These are phyloP conservation scores for Penicillium thymicola DNA, from an alignment of 2,329 filamentous ascomycete species.

Conservation along the genomic window DNA sequence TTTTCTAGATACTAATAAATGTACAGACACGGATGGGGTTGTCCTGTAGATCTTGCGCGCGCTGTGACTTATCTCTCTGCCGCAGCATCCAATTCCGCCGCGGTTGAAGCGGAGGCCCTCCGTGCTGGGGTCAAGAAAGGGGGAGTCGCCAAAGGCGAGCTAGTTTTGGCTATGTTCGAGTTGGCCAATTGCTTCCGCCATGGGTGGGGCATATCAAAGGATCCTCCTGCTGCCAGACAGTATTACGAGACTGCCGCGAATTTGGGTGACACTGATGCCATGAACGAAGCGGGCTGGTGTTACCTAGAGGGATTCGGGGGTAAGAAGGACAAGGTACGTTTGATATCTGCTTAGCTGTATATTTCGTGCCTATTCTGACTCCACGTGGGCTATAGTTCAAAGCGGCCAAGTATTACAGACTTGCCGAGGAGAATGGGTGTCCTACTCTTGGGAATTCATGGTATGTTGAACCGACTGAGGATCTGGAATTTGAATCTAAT, in stretches of 20 bases:
- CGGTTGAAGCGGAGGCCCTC: slow-evolving; percentile 80
- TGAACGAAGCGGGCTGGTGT: slow-evolving; percentile 97
- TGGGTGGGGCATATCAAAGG: slow-evolving; percentile 86
- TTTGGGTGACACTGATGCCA: slow-evolving; percentile 90
- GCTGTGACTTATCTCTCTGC: slow-evolving; percentile 83
- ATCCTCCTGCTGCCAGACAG: slow-evolving; percentile 77
- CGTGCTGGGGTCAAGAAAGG: slow-evolving; percentile 87
- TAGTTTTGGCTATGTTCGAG: slow-evolving; percentile 95
- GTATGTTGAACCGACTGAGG: slow-evolving; percentile 55
- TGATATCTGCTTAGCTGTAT: neutral
- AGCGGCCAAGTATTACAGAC: slow-evolving; percentile 85
- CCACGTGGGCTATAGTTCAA: slow-evolving; percentile 33
- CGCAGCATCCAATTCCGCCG: slow-evolving; percentile 85
- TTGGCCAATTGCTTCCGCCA: slow-evolving; percentile 74
- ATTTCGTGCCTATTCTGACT: slow-evolving; percentile 8
- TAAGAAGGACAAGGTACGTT: slow-evolving; percentile 94
- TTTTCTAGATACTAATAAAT: slow-evolving; percentile 12
- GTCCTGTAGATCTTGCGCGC: slow-evolving; percentile 64
- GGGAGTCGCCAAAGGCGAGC: slow-evolving; percentile 89
- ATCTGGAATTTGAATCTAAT: slow-evolving; percentile 17
- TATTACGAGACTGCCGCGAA: slow-evolving; percentile 99
- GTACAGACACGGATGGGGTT: slow-evolving; percentile 87
- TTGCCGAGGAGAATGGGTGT: slow-evolving; percentile 82
- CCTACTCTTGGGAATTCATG: slow-evolving; percentile 93
- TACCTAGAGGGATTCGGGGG: slow-evolving; percentile 95